A percentile compares a stretch with the other conserved stretches of the same genome.
phyloP scores from a whole-genome alignment of 148 eudicot genomes.

The Vaccinium macrocarpon region DNA sequence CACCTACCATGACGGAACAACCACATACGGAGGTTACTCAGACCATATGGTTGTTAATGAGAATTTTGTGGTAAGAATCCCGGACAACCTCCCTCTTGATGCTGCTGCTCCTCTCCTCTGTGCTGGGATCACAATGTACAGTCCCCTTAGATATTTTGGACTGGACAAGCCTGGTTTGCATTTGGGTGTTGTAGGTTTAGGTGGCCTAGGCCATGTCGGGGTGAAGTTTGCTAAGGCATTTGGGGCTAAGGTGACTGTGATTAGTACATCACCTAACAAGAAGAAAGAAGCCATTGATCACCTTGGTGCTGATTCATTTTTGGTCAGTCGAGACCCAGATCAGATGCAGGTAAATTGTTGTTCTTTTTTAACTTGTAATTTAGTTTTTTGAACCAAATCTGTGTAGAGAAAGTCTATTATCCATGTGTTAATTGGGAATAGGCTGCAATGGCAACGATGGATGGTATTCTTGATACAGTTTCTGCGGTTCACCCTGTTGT shows the following conservation, averaged over 20 bases:
- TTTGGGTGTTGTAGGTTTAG: slow-evolving; percentile 16
- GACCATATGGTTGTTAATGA: slow-evolving; percentile 30
- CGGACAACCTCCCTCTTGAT: slow-evolving; percentile 33
- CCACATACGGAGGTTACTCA: slow-evolving; percentile 34
- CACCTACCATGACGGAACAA: slow-evolving; percentile 18
- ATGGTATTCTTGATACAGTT: slow-evolving; percentile 9
- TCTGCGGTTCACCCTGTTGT: background rate
- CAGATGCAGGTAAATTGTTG: slow-evolving; percentile 9
- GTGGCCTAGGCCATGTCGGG: slow-evolving; percentile 8
- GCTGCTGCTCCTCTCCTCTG: slow-evolving; percentile 14
- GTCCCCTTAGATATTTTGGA: background rate
- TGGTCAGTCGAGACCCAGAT: slow-evolving; percentile 6
- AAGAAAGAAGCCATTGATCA: slow-evolving; percentile 8
- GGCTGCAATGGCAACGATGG: slow-evolving; percentile 11
- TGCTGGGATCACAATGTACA: slow-evolving; percentile 11
- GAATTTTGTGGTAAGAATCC: slow-evolving; percentile 23
- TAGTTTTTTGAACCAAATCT: background rate
- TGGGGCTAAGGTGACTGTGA: slow-evolving; percentile 15
- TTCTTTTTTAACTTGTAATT: background rate
- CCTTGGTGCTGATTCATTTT: slow-evolving; percentile 13
- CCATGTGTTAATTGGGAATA: background rate
- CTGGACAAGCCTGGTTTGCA: slow-evolving; percentile 16
- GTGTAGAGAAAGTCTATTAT: background rate
- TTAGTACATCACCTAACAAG: slow-evolving; percentile 12
- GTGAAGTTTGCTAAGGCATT: slow-evolving; percentile 16